These are phyloP conservation scores for Neonectria hederae DNA, from an alignment of 2,329 filamentous ascomycete genomes.

Conservation along the genomic window DNA sequence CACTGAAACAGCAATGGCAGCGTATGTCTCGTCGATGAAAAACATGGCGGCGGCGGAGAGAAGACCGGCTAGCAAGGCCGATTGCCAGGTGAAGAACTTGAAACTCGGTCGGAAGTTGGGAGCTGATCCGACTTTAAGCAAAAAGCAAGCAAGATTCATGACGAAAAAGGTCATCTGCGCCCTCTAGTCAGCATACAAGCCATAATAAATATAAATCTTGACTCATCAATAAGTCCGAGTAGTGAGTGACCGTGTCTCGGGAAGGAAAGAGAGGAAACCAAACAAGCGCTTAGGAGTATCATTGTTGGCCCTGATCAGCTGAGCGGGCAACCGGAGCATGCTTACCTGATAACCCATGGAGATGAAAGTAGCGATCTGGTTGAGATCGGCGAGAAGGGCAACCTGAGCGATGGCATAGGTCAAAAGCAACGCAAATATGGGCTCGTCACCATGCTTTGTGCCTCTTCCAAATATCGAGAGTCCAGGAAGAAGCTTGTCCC, in stretches of 20 bases:
- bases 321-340: background rate
- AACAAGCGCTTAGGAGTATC: background rate
- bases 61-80: constrained; percentile 78
- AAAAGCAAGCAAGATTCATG: constrained; percentile 86
- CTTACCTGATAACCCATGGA: constrained; percentile 85
- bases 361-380: constrained; percentile 88
- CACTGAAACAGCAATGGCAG: constrained; percentile 76
- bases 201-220: background rate
- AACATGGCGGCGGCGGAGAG: constrained; percentile 86
- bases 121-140: constrained; percentile 86
- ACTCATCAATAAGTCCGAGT: background rate
- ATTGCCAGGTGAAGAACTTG: constrained; percentile 89
- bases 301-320: background rate
- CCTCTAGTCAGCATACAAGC: constrained; percentile 61
- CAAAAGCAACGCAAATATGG: constrained; percentile 77
- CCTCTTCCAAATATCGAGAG: constrained; percentile 79
- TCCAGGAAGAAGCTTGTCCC: constrained; percentile 82
- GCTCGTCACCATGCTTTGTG: constrained; percentile 76
- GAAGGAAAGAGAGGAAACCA: background rate
- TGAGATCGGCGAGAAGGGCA: constrained; percentile 83
- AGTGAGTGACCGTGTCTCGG: background rate
- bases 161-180: constrained; percentile 88
- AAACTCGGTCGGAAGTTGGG: constrained; percentile 91
- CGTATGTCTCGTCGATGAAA: constrained; percentile 86
- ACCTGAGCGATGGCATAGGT: constrained; percentile 81